These are phyloP conservation scores for Pythium scleroteichum DNA, from an alignment of 352 stramenopile species.

Conservation along the genomic window DNA sequence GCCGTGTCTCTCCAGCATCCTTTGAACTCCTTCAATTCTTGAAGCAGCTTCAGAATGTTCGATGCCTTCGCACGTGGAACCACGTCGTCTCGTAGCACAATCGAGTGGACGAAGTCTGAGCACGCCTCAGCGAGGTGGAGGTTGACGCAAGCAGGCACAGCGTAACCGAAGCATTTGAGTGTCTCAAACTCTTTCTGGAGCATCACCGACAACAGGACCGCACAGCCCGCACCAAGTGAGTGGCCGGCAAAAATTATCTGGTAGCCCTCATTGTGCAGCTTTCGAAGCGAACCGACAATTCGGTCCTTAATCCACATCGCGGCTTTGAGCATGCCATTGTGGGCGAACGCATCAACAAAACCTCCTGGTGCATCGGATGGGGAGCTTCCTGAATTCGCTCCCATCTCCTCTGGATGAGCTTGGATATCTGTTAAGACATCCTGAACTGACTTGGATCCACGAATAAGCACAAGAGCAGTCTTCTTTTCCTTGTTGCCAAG, in stretches of 20 bases:
- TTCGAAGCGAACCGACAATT: conserved; percentile 72
- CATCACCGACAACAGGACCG: conserved; percentile 78
- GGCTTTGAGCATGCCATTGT: conserved; percentile 86
- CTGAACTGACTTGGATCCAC: conserved; percentile 86
- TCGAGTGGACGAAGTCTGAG: conserved; percentile 76
- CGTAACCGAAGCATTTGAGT: conserved; percentile 86
- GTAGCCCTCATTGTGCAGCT: conserved; percentile 76
- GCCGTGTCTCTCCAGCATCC: conserved; percentile 78
- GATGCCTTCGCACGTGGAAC: conserved; percentile 81
- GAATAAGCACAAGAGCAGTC: conserved; percentile 74
- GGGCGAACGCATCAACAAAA: conserved; percentile 84
- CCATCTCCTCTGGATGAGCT: conserved; percentile 76
- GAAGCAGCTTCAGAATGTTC: conserved; percentile 78
- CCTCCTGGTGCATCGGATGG: conserved; percentile 54
- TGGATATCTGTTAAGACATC: conserved; percentile 86
- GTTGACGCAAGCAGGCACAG: conserved; percentile 81
- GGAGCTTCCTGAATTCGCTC: conserved; percentile 37
- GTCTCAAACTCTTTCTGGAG: conserved; percentile 84
- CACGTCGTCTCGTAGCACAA: conserved; percentile 85
- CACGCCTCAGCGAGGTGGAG: conserved; percentile 79
- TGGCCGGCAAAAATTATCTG: conserved; percentile 82
- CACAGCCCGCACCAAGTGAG: conserved; percentile 78
- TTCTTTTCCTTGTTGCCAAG: conserved; percentile 82
- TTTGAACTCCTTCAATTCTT: conserved; percentile 80
- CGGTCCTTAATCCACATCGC: conserved; percentile 88